These are phyloP conservation scores for Starmera dryadoides DNA, from an alignment of 805 yeast species.

Conservation along the genomic window DNA sequence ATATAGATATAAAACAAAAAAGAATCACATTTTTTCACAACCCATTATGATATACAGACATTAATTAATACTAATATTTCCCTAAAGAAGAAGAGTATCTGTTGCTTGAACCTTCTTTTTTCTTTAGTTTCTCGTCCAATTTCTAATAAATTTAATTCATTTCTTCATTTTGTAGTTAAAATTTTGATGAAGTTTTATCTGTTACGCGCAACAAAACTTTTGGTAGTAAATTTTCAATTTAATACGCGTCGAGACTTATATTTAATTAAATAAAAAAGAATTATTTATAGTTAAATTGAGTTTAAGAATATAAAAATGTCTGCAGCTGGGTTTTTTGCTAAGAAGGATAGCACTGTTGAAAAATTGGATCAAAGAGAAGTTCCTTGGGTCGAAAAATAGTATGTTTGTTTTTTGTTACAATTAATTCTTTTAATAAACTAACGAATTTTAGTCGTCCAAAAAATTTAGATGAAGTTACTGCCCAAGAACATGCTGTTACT, in stretches of 20 bases:
- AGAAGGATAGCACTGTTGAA: not conserved
- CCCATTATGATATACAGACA: not conserved
- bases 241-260: too few relatives aligned
- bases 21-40: not conserved
- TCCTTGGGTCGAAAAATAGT: conserved; percentile 5
- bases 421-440: conserved; percentile 1
- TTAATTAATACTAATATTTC: not conserved
- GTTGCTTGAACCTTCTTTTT: not conserved
- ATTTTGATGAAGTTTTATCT: too few relatives aligned
- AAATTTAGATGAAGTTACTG: conserved; percentile 76
- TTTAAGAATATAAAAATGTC: not conserved
- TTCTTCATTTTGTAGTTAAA: too few relatives aligned
- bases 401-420: not conserved
- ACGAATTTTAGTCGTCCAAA: conserved; percentile 62
- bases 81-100: not conserved
- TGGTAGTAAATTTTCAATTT: too few relatives aligned
- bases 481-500: conserved; percentile 85
- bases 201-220: too few relatives aligned
- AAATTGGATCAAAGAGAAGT: not conserved
- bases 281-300: not conserved
- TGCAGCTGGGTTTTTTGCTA: not conserved
- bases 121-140: too few relatives aligned
- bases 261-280: not conserved
- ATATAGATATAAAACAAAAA: too few relatives aligned
- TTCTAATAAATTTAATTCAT: too few relatives aligned